These are phyloP conservation scores for Trichoderma sp. DNA, from an alignment of 2,329 filamentous ascomycete species.

Conservation along the genomic window DNA sequence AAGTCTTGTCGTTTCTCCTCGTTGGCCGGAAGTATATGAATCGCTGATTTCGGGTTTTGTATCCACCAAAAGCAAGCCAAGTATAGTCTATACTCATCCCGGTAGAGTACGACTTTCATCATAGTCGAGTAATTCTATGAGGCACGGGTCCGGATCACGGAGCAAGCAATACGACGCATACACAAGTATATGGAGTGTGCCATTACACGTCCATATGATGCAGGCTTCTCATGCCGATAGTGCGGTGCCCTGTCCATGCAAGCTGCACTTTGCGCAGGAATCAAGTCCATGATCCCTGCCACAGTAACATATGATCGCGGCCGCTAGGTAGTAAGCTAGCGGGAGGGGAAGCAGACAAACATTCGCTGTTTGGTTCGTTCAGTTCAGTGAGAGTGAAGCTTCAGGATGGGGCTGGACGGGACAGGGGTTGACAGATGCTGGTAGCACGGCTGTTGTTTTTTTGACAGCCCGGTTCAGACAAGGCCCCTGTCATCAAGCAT, in stretches of 20 bases:
- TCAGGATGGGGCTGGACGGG: neutral
- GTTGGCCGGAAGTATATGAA: neutral
- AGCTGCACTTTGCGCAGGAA: slow-evolving; percentile 12
- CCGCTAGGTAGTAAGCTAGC: neutral
- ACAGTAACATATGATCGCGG: neutral
- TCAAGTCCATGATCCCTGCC: slow-evolving; percentile 2
- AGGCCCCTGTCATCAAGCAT: neutral
- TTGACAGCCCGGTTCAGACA: slow-evolving; percentile 1
- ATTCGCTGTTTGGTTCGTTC: neutral
- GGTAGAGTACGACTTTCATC: neutral
- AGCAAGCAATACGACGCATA: neutral
- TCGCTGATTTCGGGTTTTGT: slow-evolving; percentile 17
- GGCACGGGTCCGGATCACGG: neutral
- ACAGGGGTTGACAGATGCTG: neutral
- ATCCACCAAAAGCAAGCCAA: neutral
- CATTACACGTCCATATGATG: slow-evolving; percentile 4
- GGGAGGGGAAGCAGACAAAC: slow-evolving; percentile 5
- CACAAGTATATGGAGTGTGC: slow-evolving; percentile 6
- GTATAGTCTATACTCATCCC: neutral
- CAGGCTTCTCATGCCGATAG: neutral
- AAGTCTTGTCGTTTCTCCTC: neutral
- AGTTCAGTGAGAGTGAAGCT: neutral
- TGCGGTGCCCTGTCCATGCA: neutral
- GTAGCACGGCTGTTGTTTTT: slow-evolving; percentile 1
- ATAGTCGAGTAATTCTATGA: neutral